A percentile compares a stretch with the other conserved stretches of the same genome.
Evolutionary conservation across 2,329 filamentous ascomycete species (phyloP).

Genomic region (Diaporthe humulicola): DNA sequence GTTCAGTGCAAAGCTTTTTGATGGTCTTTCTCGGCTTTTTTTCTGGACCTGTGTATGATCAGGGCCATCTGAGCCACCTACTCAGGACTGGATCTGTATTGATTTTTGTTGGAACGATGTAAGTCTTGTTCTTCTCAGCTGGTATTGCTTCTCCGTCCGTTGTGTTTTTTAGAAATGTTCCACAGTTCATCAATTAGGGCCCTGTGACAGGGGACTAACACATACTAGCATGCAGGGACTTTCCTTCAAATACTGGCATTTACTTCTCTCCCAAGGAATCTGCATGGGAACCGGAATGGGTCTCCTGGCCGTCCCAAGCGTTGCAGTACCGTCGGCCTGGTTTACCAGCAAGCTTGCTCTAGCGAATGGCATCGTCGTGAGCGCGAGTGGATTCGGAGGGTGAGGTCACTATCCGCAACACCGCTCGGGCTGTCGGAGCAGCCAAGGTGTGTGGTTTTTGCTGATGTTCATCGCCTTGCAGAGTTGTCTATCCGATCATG

Average conservation of each 20-base stretch:
- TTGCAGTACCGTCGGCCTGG: constrained; percentile 55
- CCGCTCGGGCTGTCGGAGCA: too few species aligned
- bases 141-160: not conserved
- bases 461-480: not conserved
- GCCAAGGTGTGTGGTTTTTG: not conserved
- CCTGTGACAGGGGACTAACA: not conserved
- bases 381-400: constrained; percentile 40
- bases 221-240: constrained; percentile 55
- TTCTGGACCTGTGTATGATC: constrained; percentile 57
- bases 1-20: constrained; percentile 56
- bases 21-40: constrained; percentile 56
- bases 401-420: not conserved
- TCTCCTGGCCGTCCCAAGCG: constrained; percentile 52
- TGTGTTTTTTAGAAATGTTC: not conserved
- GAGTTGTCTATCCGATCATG: constrained; percentile 39
- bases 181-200: not conserved
- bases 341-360: constrained; percentile 51
- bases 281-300: constrained; percentile 43
- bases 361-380: constrained; percentile 49
- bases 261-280: constrained; percentile 42
- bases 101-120: constrained; percentile 56
- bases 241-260: constrained; percentile 58
- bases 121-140: not conserved
- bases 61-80: constrained; percentile 55
- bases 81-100: constrained; percentile 52